A percentile compares a stretch with the other conserved stretches of the same genome.
phyloP scores from a whole-genome alignment of 1,284 basidiomycete genomes.

The Anthracocystis walkeri region DNA sequence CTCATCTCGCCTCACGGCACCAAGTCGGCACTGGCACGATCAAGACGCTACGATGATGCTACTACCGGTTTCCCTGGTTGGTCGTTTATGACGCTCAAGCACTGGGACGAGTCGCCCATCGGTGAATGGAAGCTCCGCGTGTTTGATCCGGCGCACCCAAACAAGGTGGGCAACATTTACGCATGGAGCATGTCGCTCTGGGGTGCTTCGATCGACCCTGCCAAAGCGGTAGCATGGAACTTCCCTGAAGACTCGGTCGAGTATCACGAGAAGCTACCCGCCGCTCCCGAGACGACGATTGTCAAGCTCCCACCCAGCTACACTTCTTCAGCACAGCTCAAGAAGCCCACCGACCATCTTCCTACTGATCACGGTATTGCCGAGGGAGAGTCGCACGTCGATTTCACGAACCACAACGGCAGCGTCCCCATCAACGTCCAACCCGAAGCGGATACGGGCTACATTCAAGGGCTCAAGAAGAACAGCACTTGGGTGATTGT shows the following conservation, averaged over 20 bases:
- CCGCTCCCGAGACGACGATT: constrained; percentile 64
- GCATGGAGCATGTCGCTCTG: constrained; percentile 94
- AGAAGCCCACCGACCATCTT: constrained; percentile 87
- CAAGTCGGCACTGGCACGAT: constrained; percentile 83
- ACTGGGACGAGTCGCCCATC: constrained; percentile 96
- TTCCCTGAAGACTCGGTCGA: constrained; percentile 64
- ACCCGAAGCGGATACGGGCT: constrained; percentile 79
- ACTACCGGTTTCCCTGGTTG: constrained; percentile 86
- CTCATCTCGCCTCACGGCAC: constrained; percentile 87
- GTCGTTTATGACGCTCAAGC: constrained; percentile 98
- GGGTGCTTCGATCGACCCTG: constrained; percentile 85
- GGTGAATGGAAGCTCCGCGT: constrained; percentile 90
- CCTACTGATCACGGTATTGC: constrained; percentile 82
- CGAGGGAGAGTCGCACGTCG: constrained; percentile 66
- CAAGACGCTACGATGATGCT: constrained; percentile 79
- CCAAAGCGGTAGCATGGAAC: constrained; percentile 73
- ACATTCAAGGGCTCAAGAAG: constrained; percentile 82
- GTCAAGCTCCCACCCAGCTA: constrained; percentile 68
- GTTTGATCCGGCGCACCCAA: constrained; percentile 78
- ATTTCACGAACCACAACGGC: constrained; percentile 68
- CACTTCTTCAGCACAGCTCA: constrained; percentile 62
- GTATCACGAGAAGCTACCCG: constrained; percentile 73
- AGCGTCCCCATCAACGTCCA: constrained; percentile 52
- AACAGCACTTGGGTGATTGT: constrained; percentile 87
- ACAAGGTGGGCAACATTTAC: constrained; percentile 79